A percentile compares a stretch with the other conserved stretches of the same genome.
These are phyloP conservation scores for Tetrapisispora arboricola DNA, from an alignment of 805 yeast species.

Conservation along the genomic window DNA sequence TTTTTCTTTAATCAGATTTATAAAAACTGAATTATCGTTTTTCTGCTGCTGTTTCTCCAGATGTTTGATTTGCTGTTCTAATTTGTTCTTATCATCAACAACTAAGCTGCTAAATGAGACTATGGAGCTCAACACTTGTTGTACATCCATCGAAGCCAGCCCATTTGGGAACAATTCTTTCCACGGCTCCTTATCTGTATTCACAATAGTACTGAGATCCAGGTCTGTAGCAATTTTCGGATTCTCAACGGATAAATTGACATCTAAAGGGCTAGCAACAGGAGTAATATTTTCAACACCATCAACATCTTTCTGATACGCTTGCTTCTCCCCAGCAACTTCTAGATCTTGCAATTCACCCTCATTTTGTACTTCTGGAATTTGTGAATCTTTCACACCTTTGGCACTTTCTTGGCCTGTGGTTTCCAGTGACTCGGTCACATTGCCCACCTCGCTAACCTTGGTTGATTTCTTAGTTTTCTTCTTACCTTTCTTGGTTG, in stretches of 20 bases:
- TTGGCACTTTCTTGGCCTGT: neutral
- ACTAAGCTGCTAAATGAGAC: conserved; percentile 6
- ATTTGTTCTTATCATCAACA: conserved; percentile 1
- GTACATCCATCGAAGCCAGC: neutral
- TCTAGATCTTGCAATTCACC: neutral
- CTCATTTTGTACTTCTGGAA: neutral
- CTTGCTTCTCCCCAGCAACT: neutral
- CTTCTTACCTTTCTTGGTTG: conserved; percentile 43
- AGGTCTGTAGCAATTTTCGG: too few relatives aligned
- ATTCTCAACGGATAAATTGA: too few relatives aligned
- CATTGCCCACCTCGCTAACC: neutral
- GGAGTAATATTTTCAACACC: neutral
- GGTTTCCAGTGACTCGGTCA: too few relatives aligned
- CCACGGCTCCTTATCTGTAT: neutral
- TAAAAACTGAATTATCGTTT: conserved; percentile 12
- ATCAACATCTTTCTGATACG: neutral
- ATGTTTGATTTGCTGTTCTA: neutral
- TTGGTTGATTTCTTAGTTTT: conserved; percentile 18
- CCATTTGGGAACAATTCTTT: conserved; percentile 1
- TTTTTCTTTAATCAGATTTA: conserved; percentile 29
- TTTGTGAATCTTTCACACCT: too few relatives aligned
- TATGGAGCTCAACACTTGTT: conserved; percentile 1
- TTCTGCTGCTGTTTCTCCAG: conserved; percentile 1
- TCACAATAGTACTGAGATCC: neutral
- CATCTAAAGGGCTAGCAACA: too few relatives aligned